phyloP scores from a whole-genome alignment of 1,284 basidiomycete species.

The Tranzscheliella williamsii region DNA sequence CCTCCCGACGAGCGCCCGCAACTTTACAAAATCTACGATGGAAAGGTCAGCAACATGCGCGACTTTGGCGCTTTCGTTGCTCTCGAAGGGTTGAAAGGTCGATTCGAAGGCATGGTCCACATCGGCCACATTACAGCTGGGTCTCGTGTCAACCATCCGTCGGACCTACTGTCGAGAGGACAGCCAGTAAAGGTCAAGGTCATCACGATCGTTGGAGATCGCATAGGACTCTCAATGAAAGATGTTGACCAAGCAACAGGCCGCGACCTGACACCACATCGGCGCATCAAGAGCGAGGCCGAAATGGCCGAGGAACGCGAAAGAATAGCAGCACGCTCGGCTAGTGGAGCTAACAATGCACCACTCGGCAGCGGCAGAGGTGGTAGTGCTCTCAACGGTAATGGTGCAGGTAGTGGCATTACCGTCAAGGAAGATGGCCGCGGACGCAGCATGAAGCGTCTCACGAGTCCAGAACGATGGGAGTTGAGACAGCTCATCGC shows the following conservation, averaged over 20 bases:
- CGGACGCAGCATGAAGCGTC: conserved; percentile 71
- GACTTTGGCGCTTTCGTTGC: conserved; percentile 95
- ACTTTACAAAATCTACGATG: conserved; percentile 92
- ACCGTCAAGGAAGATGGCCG: conserved; percentile 43
- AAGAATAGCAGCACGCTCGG: conserved; percentile 23
- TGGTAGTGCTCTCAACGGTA: not conserved
- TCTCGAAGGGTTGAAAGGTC: conserved; percentile 81
- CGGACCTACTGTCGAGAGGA: conserved; percentile 80
- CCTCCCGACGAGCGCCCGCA: conserved; percentile 74
- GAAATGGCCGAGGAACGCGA: conserved; percentile 65
- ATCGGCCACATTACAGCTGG: conserved; percentile 83
- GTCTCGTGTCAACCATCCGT: conserved; percentile 76
- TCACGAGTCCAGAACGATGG: conserved; percentile 97
- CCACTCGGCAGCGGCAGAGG: conserved; percentile 54
- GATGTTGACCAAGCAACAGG: conserved; percentile 92
- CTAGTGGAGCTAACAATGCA: conserved; percentile 64
- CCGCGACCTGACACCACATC: conserved; percentile 85
- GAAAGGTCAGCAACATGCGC: conserved; percentile 80
- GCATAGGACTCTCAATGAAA: conserved; percentile 90
- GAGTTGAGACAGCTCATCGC: conserved; percentile 99
- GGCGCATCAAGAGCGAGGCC: conserved; percentile 88
- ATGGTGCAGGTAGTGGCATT: conserved; percentile 23
- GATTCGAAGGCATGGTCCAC: conserved; percentile 93
- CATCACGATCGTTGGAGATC: conserved; percentile 79
- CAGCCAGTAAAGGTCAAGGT: conserved; percentile 83